Evolutionary conservation across 2,329 filamentous ascomycete genomes (phyloP).

Genomic region (Botryosphaeria agaves): DNA sequence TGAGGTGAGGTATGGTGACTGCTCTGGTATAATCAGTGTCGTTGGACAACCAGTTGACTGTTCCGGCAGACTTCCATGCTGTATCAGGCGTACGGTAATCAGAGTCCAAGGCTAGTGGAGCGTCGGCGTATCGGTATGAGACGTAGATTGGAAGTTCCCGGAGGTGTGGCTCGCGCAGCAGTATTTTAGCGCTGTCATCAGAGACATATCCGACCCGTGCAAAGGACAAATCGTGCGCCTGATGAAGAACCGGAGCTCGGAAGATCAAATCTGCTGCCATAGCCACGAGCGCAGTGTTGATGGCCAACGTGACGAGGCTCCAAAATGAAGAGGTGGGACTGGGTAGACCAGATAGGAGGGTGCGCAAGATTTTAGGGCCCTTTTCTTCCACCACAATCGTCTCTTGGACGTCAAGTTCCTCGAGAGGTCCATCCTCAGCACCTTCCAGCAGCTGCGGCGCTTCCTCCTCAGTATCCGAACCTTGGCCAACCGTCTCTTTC

Average conservation of each 20-base stretch:
- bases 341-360: constrained; percentile 60
- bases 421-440: constrained; percentile 14
- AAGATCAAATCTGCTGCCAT: constrained; percentile 66
- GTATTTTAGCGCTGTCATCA: constrained; percentile 56
- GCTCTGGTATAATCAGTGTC: constrained; percentile 69
- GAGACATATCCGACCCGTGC: constrained; percentile 79
- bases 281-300: constrained; percentile 53
- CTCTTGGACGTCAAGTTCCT: constrained; percentile 43
- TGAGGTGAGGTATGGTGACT: constrained; percentile 48
- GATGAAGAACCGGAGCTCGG: constrained; percentile 51
- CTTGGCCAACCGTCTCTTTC: constrained; percentile 19
- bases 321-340: constrained; percentile 49
- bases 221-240: constrained; percentile 62
- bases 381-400: constrained; percentile 42
- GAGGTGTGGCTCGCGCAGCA: constrained; percentile 71
- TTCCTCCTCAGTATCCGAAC: constrained; percentile 12
- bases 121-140: constrained; percentile 33
- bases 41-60: constrained; percentile 47
- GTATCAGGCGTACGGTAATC: constrained; percentile 36
- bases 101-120: constrained; percentile 31
- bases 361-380: constrained; percentile 38
- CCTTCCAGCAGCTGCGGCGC: constrained; percentile 22
- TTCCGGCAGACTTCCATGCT: constrained; percentile 50
- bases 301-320: constrained; percentile 48
- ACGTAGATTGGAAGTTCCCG: constrained; percentile 58